Evolutionary conservation across 1,284 basidiomycete genomes (phyloP), one percentile per base, ranked within the genome.

Genomic region (Ceratobasidium sp.): DNA sequence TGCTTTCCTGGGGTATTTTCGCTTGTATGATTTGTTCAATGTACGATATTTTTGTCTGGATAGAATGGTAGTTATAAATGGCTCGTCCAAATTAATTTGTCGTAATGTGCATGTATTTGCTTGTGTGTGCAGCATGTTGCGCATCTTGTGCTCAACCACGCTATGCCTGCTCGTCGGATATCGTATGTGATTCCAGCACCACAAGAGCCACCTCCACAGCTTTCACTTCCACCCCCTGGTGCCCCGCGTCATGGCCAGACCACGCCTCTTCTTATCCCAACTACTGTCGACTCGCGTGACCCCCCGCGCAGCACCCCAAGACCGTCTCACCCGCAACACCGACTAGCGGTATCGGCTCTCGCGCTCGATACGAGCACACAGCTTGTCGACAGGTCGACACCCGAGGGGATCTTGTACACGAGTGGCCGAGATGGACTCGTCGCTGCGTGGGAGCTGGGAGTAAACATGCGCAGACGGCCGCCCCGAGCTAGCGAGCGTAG

Each of bases 371-470:
- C 88, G 0, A 90, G 92, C 0, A 98, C 96, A 0, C 86, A 88
- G 53, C 85, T 98, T 3, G 81, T 86, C 19, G 90, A 89, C 7
- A 84, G 84, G 19, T 75, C 81, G 24, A 80, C 84, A 5, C 96
- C 97, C 0, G 89, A 92, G 77, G 97, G 98, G 0, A 97, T 99
- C 63, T 84, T 99, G 9, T 98, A 98, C 81, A 92, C 95, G 0
- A 96, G 92, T 34, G 96, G 95, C 11, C 85, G 96, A 66, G 97
- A 99, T 83, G 97, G 98, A 0, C 86, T 97, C 43, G 86, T 98
- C 46, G 92, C 95, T 54, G 89, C 92, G 1, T 98, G 96, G 95
- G 95, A 99, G 80, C 85, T 98, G 14, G 89, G 87, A 7, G 83
- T 98, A 13, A 85, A 89, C 0, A 90, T 71, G 64, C 73, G 80